A percentile compares a stretch with the other conserved stretches of the same genome.
These are phyloP conservation scores for Cytospora mali DNA, from an alignment of 2,329 filamentous ascomycete species.

Conservation along the genomic window DNA sequence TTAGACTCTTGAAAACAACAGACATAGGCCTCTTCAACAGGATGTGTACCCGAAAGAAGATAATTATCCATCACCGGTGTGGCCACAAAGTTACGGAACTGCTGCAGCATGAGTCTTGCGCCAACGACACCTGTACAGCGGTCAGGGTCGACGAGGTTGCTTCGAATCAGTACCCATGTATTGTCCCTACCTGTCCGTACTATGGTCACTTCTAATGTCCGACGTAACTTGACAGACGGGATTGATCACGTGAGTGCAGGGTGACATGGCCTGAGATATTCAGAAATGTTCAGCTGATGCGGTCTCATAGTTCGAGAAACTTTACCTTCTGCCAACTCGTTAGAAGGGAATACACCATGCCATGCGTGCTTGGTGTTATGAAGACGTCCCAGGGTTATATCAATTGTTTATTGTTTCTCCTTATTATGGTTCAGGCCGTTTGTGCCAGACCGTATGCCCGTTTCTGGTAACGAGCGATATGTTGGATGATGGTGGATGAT, in stretches of 20 bases:
- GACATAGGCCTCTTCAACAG: not conserved
- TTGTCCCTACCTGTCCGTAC: constrained; percentile 33
- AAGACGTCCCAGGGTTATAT: too few species aligned
- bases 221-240: not conserved
- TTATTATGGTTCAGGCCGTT: too few species aligned
- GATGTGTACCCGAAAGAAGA: constrained; percentile 34
- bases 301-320: not conserved
- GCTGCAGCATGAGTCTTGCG: constrained; percentile 32
- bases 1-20: not conserved
- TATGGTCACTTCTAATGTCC: constrained; percentile 36
- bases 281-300: not conserved
- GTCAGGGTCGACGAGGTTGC: constrained; percentile 31
- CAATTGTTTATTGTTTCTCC: too few species aligned
- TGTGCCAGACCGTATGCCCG: too few species aligned
- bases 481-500: too few species aligned
- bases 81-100: constrained; percentile 38
- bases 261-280: not conserved
- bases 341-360: too few species aligned
- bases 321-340: too few species aligned
- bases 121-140: constrained; percentile 34
- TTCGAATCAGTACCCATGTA: constrained; percentile 39
- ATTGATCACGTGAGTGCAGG: not conserved
- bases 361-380: too few species aligned
- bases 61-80: constrained; percentile 39
- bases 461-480: too few species aligned